phyloP scores from a whole-genome alignment of 768 basidiomycete genomes.

The Hysterangium stoloniferum region DNA sequence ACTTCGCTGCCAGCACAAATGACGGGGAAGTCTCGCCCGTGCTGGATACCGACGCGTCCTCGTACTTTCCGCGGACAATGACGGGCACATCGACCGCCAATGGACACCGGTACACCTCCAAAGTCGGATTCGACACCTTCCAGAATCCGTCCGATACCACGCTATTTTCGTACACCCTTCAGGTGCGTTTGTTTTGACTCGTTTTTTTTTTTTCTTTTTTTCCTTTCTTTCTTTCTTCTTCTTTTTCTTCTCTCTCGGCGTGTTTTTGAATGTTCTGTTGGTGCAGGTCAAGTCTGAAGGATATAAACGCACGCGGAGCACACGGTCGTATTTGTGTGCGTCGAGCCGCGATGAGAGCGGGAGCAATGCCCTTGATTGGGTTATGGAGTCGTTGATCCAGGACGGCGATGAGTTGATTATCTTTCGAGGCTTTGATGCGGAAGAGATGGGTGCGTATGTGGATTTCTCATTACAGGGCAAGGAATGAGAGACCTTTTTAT shows the following conservation, averaged over 20 bases:
- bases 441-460: conserved; percentile 57
- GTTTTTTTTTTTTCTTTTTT: too few species aligned
- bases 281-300: conserved; percentile 66
- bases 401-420: conserved; percentile 92
- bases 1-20: neutral
- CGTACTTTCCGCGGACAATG: conserved; percentile 2
- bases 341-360: conserved; percentile 86
- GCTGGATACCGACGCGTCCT: neutral
- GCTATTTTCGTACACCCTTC: conserved; percentile 85
- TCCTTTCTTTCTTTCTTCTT: neutral
- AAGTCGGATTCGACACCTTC: conserved; percentile 84
- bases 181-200: conserved; percentile 20
- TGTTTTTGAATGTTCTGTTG: neutral
- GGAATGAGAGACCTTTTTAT: neutral
- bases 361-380: conserved; percentile 84
- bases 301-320: conserved; percentile 65
- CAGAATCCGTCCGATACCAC: conserved; percentile 63
- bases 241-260: neutral
- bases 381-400: conserved; percentile 74
- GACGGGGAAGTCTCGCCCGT: neutral
- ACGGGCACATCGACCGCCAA: conserved; percentile 2
- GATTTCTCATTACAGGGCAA: neutral
- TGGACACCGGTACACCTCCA: conserved; percentile 36
- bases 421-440: conserved; percentile 83
- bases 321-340: conserved; percentile 86